phyloP scores from a whole-genome alignment of 192 early-diverging fungal genomes.

The Podila clonocystis region DNA sequence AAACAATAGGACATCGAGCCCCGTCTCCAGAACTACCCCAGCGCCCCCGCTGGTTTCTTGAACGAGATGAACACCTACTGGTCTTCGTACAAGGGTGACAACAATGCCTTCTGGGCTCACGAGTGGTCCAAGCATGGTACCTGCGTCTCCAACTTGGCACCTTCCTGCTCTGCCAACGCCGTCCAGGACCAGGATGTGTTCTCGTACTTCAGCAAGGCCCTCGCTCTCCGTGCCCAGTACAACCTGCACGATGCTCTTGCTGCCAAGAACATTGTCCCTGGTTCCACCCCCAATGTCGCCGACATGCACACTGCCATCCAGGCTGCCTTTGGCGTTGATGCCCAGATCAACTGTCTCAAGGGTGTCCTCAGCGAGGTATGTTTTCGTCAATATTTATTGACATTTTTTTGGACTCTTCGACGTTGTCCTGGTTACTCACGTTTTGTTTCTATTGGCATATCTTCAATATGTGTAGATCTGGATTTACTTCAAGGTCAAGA shows the following conservation, averaged over 20 bases:
- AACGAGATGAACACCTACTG: conserved; percentile 73
- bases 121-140: conserved; percentile 88
- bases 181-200: conserved; percentile 61
- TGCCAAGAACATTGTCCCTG: conserved; percentile 57
- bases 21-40: conserved; percentile 53
- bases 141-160: conserved; percentile 74
- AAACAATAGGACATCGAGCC: conserved; percentile 53
- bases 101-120: conserved; percentile 86
- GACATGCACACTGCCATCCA: conserved; percentile 52
- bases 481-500: conserved; percentile 27
- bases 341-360: conserved; percentile 52
- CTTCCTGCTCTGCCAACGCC: conserved; percentile 63
- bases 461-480: conserved; percentile 6
- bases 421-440: not conserved
- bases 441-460: not conserved
- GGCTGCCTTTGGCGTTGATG: conserved; percentile 44
- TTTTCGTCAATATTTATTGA: not conserved
- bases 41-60: conserved; percentile 45
- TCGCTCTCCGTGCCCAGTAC: conserved; percentile 65
- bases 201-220: conserved; percentile 64
- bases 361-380: conserved; percentile 55
- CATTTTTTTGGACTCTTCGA: not conserved
- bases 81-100: conserved; percentile 78
- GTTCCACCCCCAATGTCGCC: conserved; percentile 47
- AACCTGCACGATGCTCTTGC: conserved; percentile 65